These are phyloP conservation scores for Venturia pyrina DNA, from an alignment of 2,329 filamentous ascomycete species.

Conservation along the genomic window DNA sequence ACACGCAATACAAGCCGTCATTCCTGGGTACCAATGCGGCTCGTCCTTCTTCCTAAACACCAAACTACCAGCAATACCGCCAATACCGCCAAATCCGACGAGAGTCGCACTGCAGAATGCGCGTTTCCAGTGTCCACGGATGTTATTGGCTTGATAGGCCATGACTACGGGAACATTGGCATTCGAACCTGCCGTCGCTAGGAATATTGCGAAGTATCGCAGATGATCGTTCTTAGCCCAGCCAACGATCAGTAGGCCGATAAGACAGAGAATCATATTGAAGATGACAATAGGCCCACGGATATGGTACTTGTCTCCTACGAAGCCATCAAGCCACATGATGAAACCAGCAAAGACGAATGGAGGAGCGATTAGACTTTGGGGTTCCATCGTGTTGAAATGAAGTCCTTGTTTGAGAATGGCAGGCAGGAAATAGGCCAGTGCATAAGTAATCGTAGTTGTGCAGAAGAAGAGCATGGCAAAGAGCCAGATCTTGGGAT, in stretches of 20 bases:
- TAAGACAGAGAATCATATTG: constrained; percentile 56
- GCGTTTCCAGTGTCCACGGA: constrained; percentile 81
- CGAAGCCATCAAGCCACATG: constrained; percentile 50
- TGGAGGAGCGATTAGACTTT: constrained; percentile 63
- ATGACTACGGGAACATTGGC: constrained; percentile 63
- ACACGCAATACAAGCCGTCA: constrained; percentile 30
- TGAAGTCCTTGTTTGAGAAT: constrained; percentile 55
- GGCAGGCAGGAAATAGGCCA: constrained; percentile 71
- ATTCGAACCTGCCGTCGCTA: constrained; percentile 67
- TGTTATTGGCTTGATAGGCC: constrained; percentile 78
- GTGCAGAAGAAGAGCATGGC: constrained; percentile 48
- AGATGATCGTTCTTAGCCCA: constrained; percentile 47
- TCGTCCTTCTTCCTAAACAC: constrained; percentile 52
- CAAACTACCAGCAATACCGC: constrained; percentile 65
- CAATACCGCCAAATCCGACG: constrained; percentile 66
- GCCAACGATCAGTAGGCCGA: constrained; percentile 68
- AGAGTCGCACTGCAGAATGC: constrained; percentile 68
- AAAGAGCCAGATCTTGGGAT: constrained; percentile 47
- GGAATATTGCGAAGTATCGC: constrained; percentile 66
- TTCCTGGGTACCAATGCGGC: constrained; percentile 25
- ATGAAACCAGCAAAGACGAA: constrained; percentile 55
- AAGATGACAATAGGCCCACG: constrained; percentile 57
- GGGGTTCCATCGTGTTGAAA: constrained; percentile 52
- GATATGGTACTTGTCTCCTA: constrained; percentile 56
- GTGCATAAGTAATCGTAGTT: constrained; percentile 63